phyloP scores from a whole-genome alignment of 2,329 filamentous ascomycete species.

The Aspergillus melleus region DNA sequence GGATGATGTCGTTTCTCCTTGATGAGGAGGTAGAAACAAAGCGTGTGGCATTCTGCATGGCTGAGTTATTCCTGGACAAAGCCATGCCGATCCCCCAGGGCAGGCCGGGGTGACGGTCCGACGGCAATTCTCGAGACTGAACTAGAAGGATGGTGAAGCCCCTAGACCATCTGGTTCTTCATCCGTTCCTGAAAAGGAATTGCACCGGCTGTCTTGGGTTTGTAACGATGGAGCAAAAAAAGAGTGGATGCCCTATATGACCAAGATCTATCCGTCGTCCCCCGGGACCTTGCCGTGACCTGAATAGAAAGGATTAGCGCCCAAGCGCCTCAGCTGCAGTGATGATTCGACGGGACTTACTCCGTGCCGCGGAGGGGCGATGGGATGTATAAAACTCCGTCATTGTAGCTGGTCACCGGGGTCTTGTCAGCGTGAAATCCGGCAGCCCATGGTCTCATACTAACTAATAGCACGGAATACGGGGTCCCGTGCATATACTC shows the following conservation, averaged over 20 bases:
- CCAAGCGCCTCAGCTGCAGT: not conserved
- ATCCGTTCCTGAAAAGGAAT: slow-evolving; percentile 13
- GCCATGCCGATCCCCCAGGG: slow-evolving; percentile 2
- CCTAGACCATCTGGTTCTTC: not conserved
- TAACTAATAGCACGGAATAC: not conserved
- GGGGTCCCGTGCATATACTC: not conserved
- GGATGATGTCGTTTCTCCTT: not conserved
- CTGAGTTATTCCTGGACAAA: slow-evolving; percentile 7
- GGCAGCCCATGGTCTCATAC: not conserved
- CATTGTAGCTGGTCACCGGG: not conserved
- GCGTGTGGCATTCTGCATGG: not conserved
- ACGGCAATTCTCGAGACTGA: slow-evolving; percentile 3
- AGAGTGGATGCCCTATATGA: slow-evolving; percentile 6
- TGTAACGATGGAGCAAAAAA: not conserved
- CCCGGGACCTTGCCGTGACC: slow-evolving; percentile 21
- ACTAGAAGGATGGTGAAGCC: not conserved
- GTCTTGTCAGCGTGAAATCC: not conserved
- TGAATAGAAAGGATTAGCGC: slow-evolving; percentile 30
- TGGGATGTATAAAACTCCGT: slow-evolving; percentile 1
- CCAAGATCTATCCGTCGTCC: slow-evolving; percentile 7
- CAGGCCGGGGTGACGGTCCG: slow-evolving; percentile 24
- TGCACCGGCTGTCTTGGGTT: not conserved
- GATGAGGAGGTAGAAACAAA: not conserved
- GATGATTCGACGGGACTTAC: slow-evolving; percentile 19
- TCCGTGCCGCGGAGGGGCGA: not conserved